Evolutionary conservation across 108 stramenopile species (phyloP), one percentile per base, ranked within the genome.

Genomic region (Fragilariopsis cylindrus): DNA sequence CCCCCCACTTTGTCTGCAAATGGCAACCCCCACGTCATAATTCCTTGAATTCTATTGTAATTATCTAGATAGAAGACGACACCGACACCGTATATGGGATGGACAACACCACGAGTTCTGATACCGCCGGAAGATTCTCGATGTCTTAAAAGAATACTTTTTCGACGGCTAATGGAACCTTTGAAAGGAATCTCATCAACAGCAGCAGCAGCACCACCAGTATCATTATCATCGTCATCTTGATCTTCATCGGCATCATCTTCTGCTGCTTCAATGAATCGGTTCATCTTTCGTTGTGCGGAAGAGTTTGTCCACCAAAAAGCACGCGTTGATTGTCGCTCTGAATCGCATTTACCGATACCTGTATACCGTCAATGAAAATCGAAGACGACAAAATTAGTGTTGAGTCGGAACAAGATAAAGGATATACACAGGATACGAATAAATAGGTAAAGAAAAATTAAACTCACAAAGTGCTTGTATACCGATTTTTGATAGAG

Each of bases 281-380:
- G 73, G n/a, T 63, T 56, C 46, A 85, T 16, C 39, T 82, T 83
- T 69, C 84, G 84, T 40, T 78, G 79, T 3, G 84, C 75, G 64
- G 86, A 81, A 57, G 84, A 57, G 66, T 94, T 95, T 9, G 94
- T 95, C 94, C 94, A 95, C 90, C 89, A 95, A 71, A 90, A 91
- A 18, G 82, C 92, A 53, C 90, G 87, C 1, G 94, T 95, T 5
- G 85, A 76, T 72, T 85, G 81, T 63, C 82, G 68, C 49, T 90
- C 86, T n/a, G 90, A 85, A 71, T 95, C 92, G 53, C 94, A 95
- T 65, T 75, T 75, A 11, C 94, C 94, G 3, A 95, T 82, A 66
- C 62, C 62, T 63, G 41, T 9, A 60, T 40, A 30, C 58, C 30
- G 30, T 30, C 30, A 30, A 30, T 30, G 58, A 30, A 21, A 60